Evolutionary conservation across 768 basidiomycete genomes (phyloP).

Genomic region (Hemileccinum impolitum): DNA sequence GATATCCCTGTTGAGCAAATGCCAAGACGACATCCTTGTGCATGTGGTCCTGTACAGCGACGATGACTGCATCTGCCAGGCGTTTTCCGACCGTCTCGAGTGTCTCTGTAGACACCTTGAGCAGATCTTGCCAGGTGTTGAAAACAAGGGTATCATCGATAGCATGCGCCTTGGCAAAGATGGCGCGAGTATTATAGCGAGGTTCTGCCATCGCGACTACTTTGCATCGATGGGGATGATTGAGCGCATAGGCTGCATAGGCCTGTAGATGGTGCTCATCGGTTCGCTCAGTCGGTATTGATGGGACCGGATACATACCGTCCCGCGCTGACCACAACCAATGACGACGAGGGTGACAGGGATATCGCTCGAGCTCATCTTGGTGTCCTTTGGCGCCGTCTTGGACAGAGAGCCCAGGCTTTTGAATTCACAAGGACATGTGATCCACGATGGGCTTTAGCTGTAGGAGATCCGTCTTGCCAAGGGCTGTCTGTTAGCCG

Average conservation of each 20-base stretch:
- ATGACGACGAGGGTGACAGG: constrained; percentile 73
- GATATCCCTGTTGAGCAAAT: constrained; percentile 79
- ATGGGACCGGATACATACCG: constrained; percentile 49
- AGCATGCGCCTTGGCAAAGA: constrained; percentile 53
- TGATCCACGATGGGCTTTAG: too few relatives aligned
- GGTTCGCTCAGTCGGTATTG: neutral
- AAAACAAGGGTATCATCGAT: constrained; percentile 73
- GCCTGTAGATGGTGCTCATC: constrained; percentile 34
- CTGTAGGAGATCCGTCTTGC: too few relatives aligned
- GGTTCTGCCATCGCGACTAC: constrained; percentile 87
- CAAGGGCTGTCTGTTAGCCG: too few relatives aligned
- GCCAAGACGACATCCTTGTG: constrained; percentile 72
- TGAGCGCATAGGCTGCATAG: constrained; percentile 62
- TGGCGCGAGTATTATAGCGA: constrained; percentile 56
- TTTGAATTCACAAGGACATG: too few relatives aligned
- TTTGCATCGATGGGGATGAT: constrained; percentile 60
- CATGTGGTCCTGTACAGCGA: constrained; percentile 79
- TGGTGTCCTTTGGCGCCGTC: constrained; percentile 7
- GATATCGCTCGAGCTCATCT: constrained; percentile 13
- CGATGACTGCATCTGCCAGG: constrained; percentile 77
- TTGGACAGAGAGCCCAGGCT: too few relatives aligned
- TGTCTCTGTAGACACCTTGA: constrained; percentile 62
- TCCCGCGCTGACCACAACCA: constrained; percentile 83
- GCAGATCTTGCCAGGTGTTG: constrained; percentile 65
- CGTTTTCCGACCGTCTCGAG: constrained; percentile 61